These are phyloP conservation scores for Moringa oleifera DNA, from an alignment of 345 rosid genomes.

Conservation along the genomic window DNA sequence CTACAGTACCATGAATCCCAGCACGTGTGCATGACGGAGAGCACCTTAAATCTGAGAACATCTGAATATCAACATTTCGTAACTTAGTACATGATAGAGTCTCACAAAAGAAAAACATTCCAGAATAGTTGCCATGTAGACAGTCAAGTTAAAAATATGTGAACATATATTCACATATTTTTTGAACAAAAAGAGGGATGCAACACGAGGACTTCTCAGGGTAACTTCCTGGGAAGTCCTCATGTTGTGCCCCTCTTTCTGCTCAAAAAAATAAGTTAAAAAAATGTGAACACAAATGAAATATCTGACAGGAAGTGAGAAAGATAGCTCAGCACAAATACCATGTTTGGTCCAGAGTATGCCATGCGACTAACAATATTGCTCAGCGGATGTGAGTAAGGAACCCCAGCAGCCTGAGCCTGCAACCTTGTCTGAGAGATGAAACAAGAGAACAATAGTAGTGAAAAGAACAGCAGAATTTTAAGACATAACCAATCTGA, in stretches of 20 bases:
- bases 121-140: background rate
- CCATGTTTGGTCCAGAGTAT: slow-evolving; percentile 90
- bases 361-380: slow-evolving; percentile 77
- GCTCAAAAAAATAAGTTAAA: no score
- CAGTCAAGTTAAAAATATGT: no score
- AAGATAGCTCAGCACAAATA: slow-evolving; percentile 17
- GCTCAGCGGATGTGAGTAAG: slow-evolving; percentile 90
- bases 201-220: no score
- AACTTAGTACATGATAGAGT: background rate
- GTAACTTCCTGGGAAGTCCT: no score
- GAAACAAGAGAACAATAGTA: background rate
- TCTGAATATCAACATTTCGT: slow-evolving; percentile 38
- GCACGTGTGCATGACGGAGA: slow-evolving; percentile 93
- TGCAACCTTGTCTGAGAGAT: slow-evolving; percentile 81
- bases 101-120: background rate
- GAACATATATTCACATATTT: background rate
- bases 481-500: background rate
- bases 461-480: background rate
- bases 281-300: slow-evolving; percentile 5
- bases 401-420: slow-evolving; percentile 94
- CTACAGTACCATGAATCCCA: slow-evolving; percentile 95
- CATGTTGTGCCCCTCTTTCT: no score
- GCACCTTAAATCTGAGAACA: slow-evolving; percentile 93
- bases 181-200: no score
- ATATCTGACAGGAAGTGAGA: background rate